Conservation (phyloP, 108 stramenopile species). For the Bacterosira constricta region DNA sequence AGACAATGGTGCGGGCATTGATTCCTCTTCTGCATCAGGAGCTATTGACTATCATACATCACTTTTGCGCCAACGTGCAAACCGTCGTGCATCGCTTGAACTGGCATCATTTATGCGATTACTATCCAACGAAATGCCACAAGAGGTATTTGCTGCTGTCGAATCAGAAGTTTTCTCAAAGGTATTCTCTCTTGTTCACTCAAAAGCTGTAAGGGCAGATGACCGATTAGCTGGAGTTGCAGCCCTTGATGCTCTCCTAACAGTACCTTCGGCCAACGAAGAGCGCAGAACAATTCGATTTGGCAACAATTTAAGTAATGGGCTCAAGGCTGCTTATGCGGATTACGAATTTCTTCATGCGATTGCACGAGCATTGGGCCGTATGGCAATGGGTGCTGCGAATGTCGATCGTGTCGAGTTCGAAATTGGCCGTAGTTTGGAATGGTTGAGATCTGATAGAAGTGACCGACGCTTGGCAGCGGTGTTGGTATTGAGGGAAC, state of each 20-base stretch:
- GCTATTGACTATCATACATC: conserved; percentile 57
- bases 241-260: conserved; percentile 78
- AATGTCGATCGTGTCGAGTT: conserved; percentile 93
- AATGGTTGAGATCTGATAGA: conserved; percentile 89
- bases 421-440: conserved; percentile 88
- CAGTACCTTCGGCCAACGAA: conserved; percentile 85
- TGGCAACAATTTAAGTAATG: conserved; percentile 85
- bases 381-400: conserved; percentile 81
- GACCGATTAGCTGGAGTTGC: conserved; percentile 83
- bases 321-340: conserved; percentile 61
- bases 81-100: conserved; percentile 70
- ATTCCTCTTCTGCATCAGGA: neutral
- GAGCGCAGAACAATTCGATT: conserved; percentile 92
- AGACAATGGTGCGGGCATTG: neutral
- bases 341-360: conserved; percentile 87
- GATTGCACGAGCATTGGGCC: conserved; percentile 87
- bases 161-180: conserved; percentile 80
- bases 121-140: conserved; percentile 83
- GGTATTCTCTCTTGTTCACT: conserved; percentile 80
- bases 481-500: conserved; percentile 83
- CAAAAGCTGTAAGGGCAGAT: conserved; percentile 42
- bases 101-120: conserved; percentile 75
- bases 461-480: conserved; percentile 88
- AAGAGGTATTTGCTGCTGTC: conserved; percentile 77
- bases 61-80: conserved; percentile 62